Conservation (phyloP, 1,139 yeast genomes). For the Sugiyamaella pinicola region DNA sequence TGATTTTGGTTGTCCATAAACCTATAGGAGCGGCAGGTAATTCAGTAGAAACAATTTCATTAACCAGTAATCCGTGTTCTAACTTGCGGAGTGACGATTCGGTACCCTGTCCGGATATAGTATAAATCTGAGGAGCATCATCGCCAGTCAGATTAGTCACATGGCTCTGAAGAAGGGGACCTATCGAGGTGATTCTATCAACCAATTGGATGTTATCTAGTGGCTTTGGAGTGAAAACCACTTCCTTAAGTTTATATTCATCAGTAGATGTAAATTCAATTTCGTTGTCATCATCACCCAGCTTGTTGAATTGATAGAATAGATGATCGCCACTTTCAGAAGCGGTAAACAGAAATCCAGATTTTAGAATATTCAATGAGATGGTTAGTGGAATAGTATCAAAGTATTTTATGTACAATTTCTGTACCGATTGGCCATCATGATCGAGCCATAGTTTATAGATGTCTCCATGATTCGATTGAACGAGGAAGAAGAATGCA, state of each 20-base stretch:
- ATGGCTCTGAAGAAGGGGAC: constrained; percentile 60
- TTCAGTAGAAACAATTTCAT: constrained; percentile 69
- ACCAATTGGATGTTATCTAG: constrained; percentile 62
- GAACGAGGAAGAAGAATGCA: constrained; percentile 71
- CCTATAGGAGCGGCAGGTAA: constrained; percentile 64
- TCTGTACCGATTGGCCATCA: constrained; percentile 41
- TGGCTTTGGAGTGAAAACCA: constrained; percentile 33
- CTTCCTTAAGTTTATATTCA: constrained; percentile 30
- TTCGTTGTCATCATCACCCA: constrained; percentile 59
- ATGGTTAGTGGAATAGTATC: constrained; percentile 69
- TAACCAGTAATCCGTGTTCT: constrained; percentile 62
- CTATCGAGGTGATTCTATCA: constrained; percentile 54
- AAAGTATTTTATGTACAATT: constrained; percentile 60
- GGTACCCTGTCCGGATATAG: constrained; percentile 47
- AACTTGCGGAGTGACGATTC: constrained; percentile 54
- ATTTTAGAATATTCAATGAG: constrained; percentile 61
- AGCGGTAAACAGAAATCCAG: constrained; percentile 76
- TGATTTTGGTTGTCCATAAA: constrained; percentile 61
- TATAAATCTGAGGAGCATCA: constrained; percentile 44
- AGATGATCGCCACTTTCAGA: constrained; percentile 62
- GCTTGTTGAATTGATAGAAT: constrained; percentile 73
- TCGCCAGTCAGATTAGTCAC: constrained; percentile 42
- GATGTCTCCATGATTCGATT: constrained; percentile 73
- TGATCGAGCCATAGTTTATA: constrained; percentile 60
- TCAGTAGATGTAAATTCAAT: constrained; percentile 19